A percentile compares a stretch with the other conserved stretches of the same genome.
These are phyloP conservation scores for Clonostachys rhizophaga DNA, from an alignment of 2,329 filamentous ascomycete species.

Conservation along the genomic window DNA sequence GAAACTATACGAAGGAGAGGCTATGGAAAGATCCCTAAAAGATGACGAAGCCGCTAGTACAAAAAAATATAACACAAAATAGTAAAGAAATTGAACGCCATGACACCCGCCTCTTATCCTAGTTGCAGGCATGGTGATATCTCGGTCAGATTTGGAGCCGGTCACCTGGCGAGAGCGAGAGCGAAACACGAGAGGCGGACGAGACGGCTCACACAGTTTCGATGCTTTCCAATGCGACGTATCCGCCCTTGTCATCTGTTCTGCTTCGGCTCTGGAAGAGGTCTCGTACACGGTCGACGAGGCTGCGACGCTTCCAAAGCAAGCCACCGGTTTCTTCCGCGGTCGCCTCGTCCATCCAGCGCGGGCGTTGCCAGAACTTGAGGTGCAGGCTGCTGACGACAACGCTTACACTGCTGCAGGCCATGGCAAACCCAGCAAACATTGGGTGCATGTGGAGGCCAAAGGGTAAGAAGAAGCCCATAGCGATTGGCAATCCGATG, in stretches of 20 bases:
- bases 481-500: slow-evolving; percentile 88
- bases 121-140: no score
- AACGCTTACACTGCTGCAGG: slow-evolving; percentile 82
- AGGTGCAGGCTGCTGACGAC: slow-evolving; percentile 79
- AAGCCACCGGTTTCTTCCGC: slow-evolving; percentile 52
- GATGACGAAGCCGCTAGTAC: not conserved
- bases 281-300: slow-evolving; percentile 37
- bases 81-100: not conserved
- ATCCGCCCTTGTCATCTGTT: slow-evolving; percentile 37
- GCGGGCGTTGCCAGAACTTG: slow-evolving; percentile 79
- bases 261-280: slow-evolving; percentile 26
- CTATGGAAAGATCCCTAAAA: not conserved
- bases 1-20: no score
- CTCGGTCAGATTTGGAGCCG: no score
- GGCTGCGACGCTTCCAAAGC: slow-evolving; percentile 32
- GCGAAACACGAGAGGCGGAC: not conserved
- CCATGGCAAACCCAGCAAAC: slow-evolving; percentile 94
- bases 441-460: slow-evolving; percentile 87
- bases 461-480: slow-evolving; percentile 91
- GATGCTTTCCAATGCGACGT: slow-evolving; percentile 53
- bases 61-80: not conserved
- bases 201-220: slow-evolving; percentile 21
- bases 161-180: not conserved
- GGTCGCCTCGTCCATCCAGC: slow-evolving; percentile 75
- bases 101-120: no score